These are phyloP conservation scores for Tagetes patula DNA, from an alignment of 129 eudicot genomes.

Conservation along the genomic window DNA sequence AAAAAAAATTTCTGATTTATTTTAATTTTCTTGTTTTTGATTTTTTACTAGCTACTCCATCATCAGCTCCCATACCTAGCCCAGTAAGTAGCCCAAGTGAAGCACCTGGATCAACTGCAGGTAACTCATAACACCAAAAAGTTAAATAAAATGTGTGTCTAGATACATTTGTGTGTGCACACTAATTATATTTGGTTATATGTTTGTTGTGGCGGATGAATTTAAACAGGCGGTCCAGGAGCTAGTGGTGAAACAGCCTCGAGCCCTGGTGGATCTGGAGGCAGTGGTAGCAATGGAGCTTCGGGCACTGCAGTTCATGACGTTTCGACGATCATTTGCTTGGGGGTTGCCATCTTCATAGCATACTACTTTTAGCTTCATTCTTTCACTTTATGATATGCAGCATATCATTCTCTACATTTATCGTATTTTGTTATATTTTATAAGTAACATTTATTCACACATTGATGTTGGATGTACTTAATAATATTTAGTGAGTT, in stretches of 20 bases:
- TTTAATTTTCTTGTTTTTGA: background rate
- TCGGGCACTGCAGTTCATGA: constrained; percentile 24
- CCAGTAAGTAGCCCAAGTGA: constrained; percentile 1
- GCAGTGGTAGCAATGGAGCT: constrained; percentile 22
- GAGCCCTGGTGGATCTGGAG: constrained; percentile 23
- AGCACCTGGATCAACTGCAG: constrained; percentile 33
- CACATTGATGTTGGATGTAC: constrained; percentile 27
- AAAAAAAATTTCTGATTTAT: background rate
- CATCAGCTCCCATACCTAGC: constrained; percentile 30
- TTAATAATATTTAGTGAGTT: constrained; percentile 34
- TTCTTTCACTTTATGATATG: constrained; percentile 28
- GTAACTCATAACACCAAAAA: background rate
- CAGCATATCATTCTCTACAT: constrained; percentile 24
- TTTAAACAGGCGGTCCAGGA: constrained; percentile 19
- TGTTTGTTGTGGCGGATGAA: background rate
- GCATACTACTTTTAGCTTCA: constrained; percentile 33
- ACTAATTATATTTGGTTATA: background rate
- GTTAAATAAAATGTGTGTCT: background rate
- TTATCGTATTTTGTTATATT: constrained; percentile 27
- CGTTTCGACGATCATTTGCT: constrained; percentile 30
- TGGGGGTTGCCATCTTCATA: constrained; percentile 37
- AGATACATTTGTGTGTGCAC: background rate
- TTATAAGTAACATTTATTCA: constrained; percentile 32
- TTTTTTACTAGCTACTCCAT: constrained; percentile 16
- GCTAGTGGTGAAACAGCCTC: constrained; percentile 18